Percentiles rank a stretch among this genome's conserved stretches.
Evolutionary conservation across 345 rosid genomes (phyloP).

Genomic region (Turritis glabra): DNA sequence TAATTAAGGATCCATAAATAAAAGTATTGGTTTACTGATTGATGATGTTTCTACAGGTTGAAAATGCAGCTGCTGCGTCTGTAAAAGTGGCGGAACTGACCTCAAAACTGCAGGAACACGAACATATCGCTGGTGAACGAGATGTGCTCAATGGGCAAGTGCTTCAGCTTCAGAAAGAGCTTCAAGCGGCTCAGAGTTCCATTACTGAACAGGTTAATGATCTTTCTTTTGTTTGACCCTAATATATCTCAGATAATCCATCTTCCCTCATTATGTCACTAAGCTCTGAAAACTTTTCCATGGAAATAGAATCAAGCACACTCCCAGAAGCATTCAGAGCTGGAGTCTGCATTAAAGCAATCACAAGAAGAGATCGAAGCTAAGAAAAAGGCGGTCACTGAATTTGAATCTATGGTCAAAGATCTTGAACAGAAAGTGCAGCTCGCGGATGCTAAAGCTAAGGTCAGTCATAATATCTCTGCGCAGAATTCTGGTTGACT

Average conservation of each 20-base stretch:
- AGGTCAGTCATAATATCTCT: slow-evolving; percentile 50
- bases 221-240: slow-evolving; percentile 13
- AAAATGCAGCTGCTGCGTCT: slow-evolving; percentile 39
- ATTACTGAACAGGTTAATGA: slow-evolving; percentile 57
- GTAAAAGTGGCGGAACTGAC: slow-evolving; percentile 46
- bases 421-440: slow-evolving; percentile 77
- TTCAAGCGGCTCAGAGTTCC: slow-evolving; percentile 47
- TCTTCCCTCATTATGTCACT: slow-evolving; percentile 10
- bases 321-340: slow-evolving; percentile 54
- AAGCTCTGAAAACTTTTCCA: slow-evolving; percentile 11
- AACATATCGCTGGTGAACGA: slow-evolving; percentile 42
- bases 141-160: slow-evolving; percentile 50
- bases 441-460: slow-evolving; percentile 54
- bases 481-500: neutral
- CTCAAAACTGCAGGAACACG: slow-evolving; percentile 54
- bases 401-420: slow-evolving; percentile 55
- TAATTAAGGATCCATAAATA: neutral
- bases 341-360: slow-evolving; percentile 56
- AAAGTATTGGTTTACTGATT: slow-evolving; percentile 8
- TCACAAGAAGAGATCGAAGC: slow-evolving; percentile 69
- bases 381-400: slow-evolving; percentile 52
- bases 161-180: slow-evolving; percentile 56
- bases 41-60: slow-evolving; percentile 41
- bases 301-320: slow-evolving; percentile 53
- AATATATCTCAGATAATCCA: slow-evolving; percentile 14